Evolutionary conservation across 306 rosid genomes (phyloP).

Genomic region (Neltuma alba): DNA sequence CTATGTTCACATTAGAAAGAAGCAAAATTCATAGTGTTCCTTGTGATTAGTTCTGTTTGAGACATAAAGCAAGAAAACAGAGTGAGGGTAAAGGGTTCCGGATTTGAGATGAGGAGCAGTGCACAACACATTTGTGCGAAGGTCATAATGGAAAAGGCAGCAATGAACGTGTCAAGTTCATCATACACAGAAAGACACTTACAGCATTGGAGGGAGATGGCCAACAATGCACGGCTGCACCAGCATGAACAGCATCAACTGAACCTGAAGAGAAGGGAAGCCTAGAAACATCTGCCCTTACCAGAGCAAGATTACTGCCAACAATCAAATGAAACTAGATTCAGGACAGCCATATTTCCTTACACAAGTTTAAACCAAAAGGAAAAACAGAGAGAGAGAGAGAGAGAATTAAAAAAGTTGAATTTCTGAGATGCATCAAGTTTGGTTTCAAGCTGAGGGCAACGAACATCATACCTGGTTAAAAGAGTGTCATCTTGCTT

Average conservation of each 20-base stretch:
- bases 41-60: neutral
- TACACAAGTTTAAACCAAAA: neutral
- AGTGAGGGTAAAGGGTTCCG: neutral
- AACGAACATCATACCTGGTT: slow-evolving; percentile 43
- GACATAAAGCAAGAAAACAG: neutral
- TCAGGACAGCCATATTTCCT: slow-evolving; percentile 15
- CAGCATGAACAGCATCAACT: slow-evolving; percentile 94
- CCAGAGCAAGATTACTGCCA: slow-evolving; percentile 91
- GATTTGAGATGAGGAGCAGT: neutral
- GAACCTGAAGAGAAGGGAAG: slow-evolving; percentile 90
- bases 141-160: neutral
- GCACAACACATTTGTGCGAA: neutral
- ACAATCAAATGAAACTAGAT: slow-evolving; percentile 39
- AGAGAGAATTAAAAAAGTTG: neutral
- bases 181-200: slow-evolving; percentile 44
- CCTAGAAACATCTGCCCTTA: slow-evolving; percentile 95
- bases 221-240: slow-evolving; percentile 98
- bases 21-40: neutral
- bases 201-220: slow-evolving; percentile 96
- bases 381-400: neutral
- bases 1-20: neutral
- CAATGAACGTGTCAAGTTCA: slow-evolving; percentile 20
- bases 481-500: slow-evolving; percentile 66
- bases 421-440: slow-evolving; percentile 22
- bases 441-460: slow-evolving; percentile 17